Evolutionary conservation across 2,329 filamentous ascomycete genomes (phyloP), one percentile per base, ranked within the genome.

Genomic region (Cordyceps cicadae): DNA sequence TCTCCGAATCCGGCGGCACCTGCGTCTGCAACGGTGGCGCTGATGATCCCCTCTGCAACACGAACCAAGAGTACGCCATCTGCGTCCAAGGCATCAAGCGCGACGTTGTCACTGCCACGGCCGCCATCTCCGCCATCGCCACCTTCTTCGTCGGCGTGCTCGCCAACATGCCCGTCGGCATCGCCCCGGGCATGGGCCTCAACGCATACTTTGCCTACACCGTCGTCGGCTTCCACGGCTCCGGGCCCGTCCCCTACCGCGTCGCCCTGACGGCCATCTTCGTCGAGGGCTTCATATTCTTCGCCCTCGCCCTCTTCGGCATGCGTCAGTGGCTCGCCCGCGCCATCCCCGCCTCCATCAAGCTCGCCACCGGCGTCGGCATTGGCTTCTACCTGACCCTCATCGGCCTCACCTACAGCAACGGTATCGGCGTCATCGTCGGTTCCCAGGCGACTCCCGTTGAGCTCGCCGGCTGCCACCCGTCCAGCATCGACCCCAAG

Each of bases 201-300:
- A 96, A 96, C 69, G 90, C 90, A 19, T 95, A 95, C 72, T 95
- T 95, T 70, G 83, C 90, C 29, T 95, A 89, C 70, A 88, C 85
- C 17, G 75, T 77, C 37, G 90, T 95, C 61, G 91, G 91, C 3
- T 84, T 79, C 68, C 87, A 92, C 70, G 91, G 90, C 49, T 81
- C 79, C 24, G 90, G 90, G 2, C 78, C 81, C 41, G 86, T 95
- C 9, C 85, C 89, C 1, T 96, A 90, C 70, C 73, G 82, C 58
- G 81, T 92, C 48, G 91, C 91, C 39, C 76, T 95, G 43, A 94
- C 90, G 4, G 90, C 91, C 59, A 91, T 94, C 65, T 95, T 96
- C 70, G 87, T 94, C 15, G 91, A 96, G 73, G 91, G 91, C 43
- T 89, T 89, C 72, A 86, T 95, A 63, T 96, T 96, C 74, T 84